These are phyloP conservation scores for Lactifluus pinguis DNA, from an alignment of 768 basidiomycete species.

Conservation along the genomic window DNA sequence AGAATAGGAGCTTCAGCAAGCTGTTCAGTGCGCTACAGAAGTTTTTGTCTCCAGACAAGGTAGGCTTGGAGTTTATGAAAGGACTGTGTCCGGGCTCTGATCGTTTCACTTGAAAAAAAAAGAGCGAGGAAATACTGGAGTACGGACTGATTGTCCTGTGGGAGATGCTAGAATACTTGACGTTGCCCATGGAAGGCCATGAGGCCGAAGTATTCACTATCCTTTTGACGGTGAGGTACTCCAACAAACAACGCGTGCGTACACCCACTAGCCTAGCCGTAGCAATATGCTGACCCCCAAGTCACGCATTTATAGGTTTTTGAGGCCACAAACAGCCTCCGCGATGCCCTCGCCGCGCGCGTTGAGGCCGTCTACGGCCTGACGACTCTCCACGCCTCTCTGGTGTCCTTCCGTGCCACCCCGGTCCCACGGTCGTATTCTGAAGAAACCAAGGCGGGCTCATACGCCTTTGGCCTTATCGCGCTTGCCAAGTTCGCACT, in stretches of 20 bases:
- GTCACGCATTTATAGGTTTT: constrained; percentile 44
- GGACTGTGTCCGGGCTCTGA: constrained; percentile 11
- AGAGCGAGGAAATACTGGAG: constrained; percentile 61
- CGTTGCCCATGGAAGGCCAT: constrained; percentile 62
- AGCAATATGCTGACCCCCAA: neutral
- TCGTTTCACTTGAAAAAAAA: constrained; percentile 26
- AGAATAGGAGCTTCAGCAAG: constrained; percentile 58
- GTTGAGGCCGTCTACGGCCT: constrained; percentile 81
- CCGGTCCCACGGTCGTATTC: constrained; percentile 36
- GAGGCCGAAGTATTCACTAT: constrained; percentile 70
- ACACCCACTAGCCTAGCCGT: neutral
- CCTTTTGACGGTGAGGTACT: constrained; percentile 64
- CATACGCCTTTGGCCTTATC: constrained; percentile 77
- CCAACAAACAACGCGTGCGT: constrained; percentile 60
- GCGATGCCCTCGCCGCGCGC: constrained; percentile 60
- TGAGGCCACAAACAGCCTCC: constrained; percentile 75
- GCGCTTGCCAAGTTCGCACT: constrained; percentile 78
- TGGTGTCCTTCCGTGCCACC: constrained; percentile 55
- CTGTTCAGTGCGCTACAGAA: constrained; percentile 57
- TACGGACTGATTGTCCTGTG: constrained; percentile 76
- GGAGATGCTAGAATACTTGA: constrained; percentile 76
- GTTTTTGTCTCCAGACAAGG: constrained; percentile 56
- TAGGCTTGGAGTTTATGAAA: constrained; percentile 27
- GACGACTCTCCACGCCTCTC: constrained; percentile 68
- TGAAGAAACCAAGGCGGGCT: constrained; percentile 48